Evolutionary conservation across 306 rosid species (phyloP).

Genomic region (Castanea sativa): DNA sequence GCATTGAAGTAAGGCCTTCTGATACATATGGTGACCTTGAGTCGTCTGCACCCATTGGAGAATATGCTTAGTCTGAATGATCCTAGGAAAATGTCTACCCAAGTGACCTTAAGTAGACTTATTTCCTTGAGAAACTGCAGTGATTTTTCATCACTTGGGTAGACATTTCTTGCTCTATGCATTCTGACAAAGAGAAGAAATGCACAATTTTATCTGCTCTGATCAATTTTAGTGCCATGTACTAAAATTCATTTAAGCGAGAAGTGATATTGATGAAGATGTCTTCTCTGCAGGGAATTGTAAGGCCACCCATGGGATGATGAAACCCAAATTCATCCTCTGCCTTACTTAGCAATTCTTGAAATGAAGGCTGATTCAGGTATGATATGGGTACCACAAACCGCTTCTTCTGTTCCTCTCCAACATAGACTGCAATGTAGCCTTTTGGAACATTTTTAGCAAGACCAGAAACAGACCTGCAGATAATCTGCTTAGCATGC

Average conservation of each 20-base stretch:
- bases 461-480: neutral
- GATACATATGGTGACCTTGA: neutral
- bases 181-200: neutral
- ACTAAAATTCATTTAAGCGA: neutral
- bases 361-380: conserved; percentile 43
- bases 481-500: conserved; percentile 10
- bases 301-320: conserved; percentile 55
- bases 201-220: neutral
- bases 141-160: neutral
- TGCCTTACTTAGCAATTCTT: conserved; percentile 29
- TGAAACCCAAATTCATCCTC: conserved; percentile 49
- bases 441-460: conserved; percentile 41
- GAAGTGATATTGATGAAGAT: conserved; percentile 35
- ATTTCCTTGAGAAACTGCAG: neutral
- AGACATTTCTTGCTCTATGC: neutral
- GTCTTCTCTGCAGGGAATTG: conserved; percentile 47
- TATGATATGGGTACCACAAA: conserved; percentile 36
- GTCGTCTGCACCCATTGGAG: neutral
- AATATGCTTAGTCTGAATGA: neutral
- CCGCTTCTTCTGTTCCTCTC: conserved; percentile 40
- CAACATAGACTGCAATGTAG: conserved; percentile 48
- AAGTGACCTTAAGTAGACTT: neutral
- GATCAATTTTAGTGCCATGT: neutral
- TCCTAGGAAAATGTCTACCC: neutral
- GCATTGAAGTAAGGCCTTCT: neutral